Evolutionary conservation across 169 alveolate genomes (phyloP).

Genomic region (Plasmodium relictum): DNA sequence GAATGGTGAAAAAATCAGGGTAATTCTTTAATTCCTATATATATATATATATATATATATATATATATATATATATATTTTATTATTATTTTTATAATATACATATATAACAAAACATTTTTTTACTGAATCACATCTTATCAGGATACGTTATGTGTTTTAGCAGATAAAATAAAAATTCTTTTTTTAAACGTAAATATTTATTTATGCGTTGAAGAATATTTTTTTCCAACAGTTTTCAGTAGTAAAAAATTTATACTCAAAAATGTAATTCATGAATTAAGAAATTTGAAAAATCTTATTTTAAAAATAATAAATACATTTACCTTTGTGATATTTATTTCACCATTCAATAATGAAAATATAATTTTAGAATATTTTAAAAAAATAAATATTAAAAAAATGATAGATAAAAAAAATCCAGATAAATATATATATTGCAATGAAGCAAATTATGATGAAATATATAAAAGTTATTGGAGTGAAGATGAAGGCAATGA

Average conservation of each 20-base stretch:
- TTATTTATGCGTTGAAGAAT: slow-evolving; percentile 64
- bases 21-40: neutral
- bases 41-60: neutral
- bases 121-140: neutral
- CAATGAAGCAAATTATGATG: slow-evolving; percentile 30
- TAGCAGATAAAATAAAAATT: slow-evolving; percentile 10
- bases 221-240: slow-evolving; percentile 33
- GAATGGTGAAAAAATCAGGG: slow-evolving; percentile 20
- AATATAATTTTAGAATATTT: slow-evolving; percentile 42
- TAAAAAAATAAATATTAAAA: slow-evolving; percentile 23
- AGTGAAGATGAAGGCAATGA: slow-evolving; percentile 18
- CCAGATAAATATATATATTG: neutral
- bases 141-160: slow-evolving; percentile 11
- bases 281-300: slow-evolving; percentile 33
- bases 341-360: slow-evolving; percentile 49
- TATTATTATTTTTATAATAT: neutral
- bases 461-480: neutral
- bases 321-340: slow-evolving; percentile 3
- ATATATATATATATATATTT: neutral
- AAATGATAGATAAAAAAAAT: neutral
- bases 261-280: slow-evolving; percentile 25
- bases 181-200: slow-evolving; percentile 41
- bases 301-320: slow-evolving; percentile 27
- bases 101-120: neutral
- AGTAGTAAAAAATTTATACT: slow-evolving; percentile 18